Percentiles rank a stretch among this genome's conserved stretches.
Conservation (phyloP, 306 rosid genomes). For the Rosa multiflora region DNA sequence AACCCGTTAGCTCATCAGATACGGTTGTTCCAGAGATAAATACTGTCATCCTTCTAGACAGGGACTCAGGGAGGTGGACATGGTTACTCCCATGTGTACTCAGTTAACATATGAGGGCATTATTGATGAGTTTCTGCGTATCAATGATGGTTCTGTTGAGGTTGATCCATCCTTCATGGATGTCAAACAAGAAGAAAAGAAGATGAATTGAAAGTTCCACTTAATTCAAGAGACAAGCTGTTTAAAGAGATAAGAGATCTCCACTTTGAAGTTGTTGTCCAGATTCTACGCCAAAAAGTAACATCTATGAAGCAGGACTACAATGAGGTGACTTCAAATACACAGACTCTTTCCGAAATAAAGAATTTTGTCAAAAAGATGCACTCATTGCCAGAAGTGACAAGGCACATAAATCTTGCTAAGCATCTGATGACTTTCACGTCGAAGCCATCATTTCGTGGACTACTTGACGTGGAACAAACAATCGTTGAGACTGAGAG, state of each 20-base stretch:
- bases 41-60: slow-evolving; percentile 80
- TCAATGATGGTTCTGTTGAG: slow-evolving; percentile 89
- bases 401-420: slow-evolving; percentile 98
- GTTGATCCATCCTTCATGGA: slow-evolving; percentile 87
- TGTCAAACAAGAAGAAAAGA: slow-evolving; percentile 80
- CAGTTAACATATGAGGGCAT: slow-evolving; percentile 94
- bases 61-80: slow-evolving; percentile 99
- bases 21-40: slow-evolving; percentile 86
- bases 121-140: slow-evolving; percentile 86
- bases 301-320: slow-evolving; percentile 95
- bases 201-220: slow-evolving; percentile 74
- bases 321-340: slow-evolving; percentile 81
- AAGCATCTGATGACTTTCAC: slow-evolving; percentile 80
- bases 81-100: slow-evolving; percentile 93
- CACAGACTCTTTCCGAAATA: slow-evolving; percentile 86
- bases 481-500: slow-evolving; percentile 83
- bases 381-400: slow-evolving; percentile 89
- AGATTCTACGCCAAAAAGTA: slow-evolving; percentile 96
- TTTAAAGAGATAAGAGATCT: slow-evolving; percentile 95
- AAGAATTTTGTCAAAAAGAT: slow-evolving; percentile 93
- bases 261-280: slow-evolving; percentile 94
- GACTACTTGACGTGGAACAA: slow-evolving; percentile 96
- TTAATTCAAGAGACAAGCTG: slow-evolving; percentile 97
- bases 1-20: slow-evolving; percentile 77
- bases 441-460: slow-evolving; percentile 79